Percentiles rank a stretch among this genome's conserved stretches.
phyloP scores from a whole-genome alignment of 805 yeast species.

The Clavispora santaluciae region DNA sequence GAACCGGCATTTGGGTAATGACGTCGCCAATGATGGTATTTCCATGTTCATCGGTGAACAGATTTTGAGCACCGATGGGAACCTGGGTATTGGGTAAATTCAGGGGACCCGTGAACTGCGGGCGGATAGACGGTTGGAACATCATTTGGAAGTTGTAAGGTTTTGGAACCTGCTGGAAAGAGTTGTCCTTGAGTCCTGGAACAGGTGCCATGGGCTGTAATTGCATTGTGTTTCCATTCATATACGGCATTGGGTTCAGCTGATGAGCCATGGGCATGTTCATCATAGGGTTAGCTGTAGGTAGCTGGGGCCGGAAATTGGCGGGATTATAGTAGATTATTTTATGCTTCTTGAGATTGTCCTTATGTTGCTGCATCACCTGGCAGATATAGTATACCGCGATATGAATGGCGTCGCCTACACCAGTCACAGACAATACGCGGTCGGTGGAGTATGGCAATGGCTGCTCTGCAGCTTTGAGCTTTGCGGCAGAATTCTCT shows the following conservation, averaged over 20 bases:
- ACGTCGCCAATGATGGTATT: slow-evolving; percentile 41
- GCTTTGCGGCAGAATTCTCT: slow-evolving; percentile 70
- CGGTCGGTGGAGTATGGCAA: slow-evolving; percentile 78
- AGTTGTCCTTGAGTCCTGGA: slow-evolving; percentile 10
- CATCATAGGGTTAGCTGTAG: slow-evolving; percentile 12
- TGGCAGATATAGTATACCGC: slow-evolving; percentile 73
- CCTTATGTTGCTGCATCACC: slow-evolving; percentile 58
- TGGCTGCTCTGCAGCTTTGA: slow-evolving; percentile 67
- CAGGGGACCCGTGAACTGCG: slow-evolving; percentile 18
- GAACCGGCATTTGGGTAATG: slow-evolving; percentile 36
- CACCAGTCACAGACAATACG: slow-evolving; percentile 64
- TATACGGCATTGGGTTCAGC: slow-evolving; percentile 10
- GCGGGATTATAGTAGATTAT: slow-evolving; percentile 58
- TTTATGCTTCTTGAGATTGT: slow-evolving; percentile 47
- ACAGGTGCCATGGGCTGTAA: slow-evolving; percentile 7
- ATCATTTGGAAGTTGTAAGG: slow-evolving; percentile 37
- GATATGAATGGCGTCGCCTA: slow-evolving; percentile 82
- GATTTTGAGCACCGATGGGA: slow-evolving; percentile 22
- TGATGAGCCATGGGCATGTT: slow-evolving; percentile 20
- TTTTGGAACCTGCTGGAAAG: slow-evolving; percentile 11
- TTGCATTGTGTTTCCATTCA: slow-evolving; percentile 14
- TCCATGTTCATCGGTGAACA: slow-evolving; percentile 41
- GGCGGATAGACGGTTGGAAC: slow-evolving; percentile 36
- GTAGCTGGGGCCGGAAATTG: slow-evolving; percentile 21
- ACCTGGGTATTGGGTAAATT: slow-evolving; percentile 4